A percentile compares a stretch with the other conserved stretches of the same genome.
Conservation (phyloP, 2,329 filamentous ascomycete genomes). For the Colletotrichum trifolii region DNA sequence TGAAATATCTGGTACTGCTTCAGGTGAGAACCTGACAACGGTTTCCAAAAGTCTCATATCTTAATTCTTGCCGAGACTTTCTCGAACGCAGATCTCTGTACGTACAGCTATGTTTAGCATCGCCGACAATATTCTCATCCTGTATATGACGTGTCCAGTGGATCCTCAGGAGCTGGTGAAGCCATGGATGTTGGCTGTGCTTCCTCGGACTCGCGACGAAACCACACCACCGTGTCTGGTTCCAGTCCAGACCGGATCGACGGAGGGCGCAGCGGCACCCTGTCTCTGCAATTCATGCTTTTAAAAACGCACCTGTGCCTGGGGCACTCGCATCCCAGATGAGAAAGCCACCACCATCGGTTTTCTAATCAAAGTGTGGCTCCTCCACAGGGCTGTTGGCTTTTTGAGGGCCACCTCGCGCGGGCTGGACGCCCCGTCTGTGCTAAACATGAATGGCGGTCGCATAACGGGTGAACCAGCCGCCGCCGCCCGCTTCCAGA, state of each 20-base stretch:
- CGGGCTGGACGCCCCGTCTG: constrained; percentile 15
- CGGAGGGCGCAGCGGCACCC: constrained; percentile 27
- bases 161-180: too few relatives aligned
- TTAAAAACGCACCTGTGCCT: background rate
- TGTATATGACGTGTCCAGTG: too few relatives aligned
- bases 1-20: too few relatives aligned
- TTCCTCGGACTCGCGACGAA: background rate
- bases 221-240: background rate
- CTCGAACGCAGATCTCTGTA: too few relatives aligned
- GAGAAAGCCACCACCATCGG: background rate
- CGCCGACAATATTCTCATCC: too few relatives aligned
- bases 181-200: background rate
- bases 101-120: too few relatives aligned
- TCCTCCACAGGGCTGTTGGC: constrained; percentile 15
- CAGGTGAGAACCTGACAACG: too few relatives aligned
- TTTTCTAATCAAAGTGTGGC: constrained; percentile 6
- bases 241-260: constrained; percentile 23
- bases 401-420: background rate
- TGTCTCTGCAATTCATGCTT: constrained; percentile 11
- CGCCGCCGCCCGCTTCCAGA: constrained; percentile 9
- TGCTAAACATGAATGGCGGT: constrained; percentile 21
- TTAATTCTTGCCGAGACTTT: too few relatives aligned
- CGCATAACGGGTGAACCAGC: constrained; percentile 20
- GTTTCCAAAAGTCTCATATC: too few relatives aligned
- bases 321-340: background rate